phyloP scores from a whole-genome alignment of 768 basidiomycete species.

The Tricholoma terreum region DNA sequence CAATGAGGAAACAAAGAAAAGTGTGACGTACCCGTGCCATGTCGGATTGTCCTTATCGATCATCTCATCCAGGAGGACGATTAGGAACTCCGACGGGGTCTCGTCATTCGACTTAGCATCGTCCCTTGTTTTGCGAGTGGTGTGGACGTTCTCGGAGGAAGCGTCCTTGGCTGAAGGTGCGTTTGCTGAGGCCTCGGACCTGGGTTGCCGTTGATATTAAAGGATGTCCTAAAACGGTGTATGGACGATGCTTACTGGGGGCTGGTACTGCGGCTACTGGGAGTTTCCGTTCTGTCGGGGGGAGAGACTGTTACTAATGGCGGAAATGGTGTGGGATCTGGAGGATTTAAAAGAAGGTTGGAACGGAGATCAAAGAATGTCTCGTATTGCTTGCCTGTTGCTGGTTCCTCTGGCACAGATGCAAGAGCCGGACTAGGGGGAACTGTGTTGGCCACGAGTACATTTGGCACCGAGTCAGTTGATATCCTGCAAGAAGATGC shows the following conservation, averaged over 20 bases:
- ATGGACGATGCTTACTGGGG: background rate
- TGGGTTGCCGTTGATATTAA: background rate
- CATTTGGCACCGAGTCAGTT: background rate
- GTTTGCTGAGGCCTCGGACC: constrained; percentile 12
- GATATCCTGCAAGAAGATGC: background rate
- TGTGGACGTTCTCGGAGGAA: constrained; percentile 13
- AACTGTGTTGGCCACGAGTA: background rate
- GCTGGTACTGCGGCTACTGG: background rate
- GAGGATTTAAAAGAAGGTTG: background rate
- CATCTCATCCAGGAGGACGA: constrained; percentile 37
- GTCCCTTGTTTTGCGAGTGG: constrained; percentile 8
- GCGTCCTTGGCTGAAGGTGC: constrained; percentile 13
- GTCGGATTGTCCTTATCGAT: constrained; percentile 30
- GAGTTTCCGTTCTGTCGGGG: background rate
- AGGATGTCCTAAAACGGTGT: background rate
- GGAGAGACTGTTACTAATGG: background rate
- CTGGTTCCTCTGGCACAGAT: background rate
- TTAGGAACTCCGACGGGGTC: constrained; percentile 28
- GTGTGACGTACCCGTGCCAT: constrained; percentile 41
- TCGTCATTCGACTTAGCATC: constrained; percentile 13
- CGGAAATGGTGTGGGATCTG: background rate
- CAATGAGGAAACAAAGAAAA: background rate
- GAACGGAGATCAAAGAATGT: background rate
- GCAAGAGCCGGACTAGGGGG: background rate
- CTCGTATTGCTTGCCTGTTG: background rate